Evolutionary conservation across 768 basidiomycete genomes (phyloP), one percentile per base, ranked within the genome.

Genomic region (Lactifluus hygrophoroides): DNA sequence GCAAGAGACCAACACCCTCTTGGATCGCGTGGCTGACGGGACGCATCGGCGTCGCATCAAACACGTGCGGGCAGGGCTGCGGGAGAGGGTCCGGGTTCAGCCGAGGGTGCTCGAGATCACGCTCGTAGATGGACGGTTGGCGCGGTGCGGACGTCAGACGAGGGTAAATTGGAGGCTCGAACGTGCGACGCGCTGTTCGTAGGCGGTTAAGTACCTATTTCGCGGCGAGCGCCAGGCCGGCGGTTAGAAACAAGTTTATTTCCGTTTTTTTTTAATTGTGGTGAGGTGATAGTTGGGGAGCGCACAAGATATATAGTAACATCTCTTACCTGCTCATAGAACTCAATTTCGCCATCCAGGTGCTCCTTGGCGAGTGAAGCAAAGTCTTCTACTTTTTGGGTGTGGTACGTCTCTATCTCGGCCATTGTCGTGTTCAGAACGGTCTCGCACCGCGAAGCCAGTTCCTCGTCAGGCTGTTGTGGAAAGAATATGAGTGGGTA

Each of bases 381-480:
- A 60, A 92, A 83, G 64, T 91, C 88, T 65, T 88, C 86, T 7
- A 69, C 67, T 69, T 90, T 88, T 69, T 90, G 86, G 0, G 73
- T 70, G 67, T 90, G 88, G 64, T 90, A 88, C 1, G 79, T 82
- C 50, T 89, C 86, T 76, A 93, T 83, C 73, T 94, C 90, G 0
- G 91, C 88, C 83, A 91, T 85, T 2, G 90, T 92, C 9, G 83
- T 84, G 69, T 94, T 93, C 27, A 94, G 73, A 7, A 92, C 88
- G 0, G 91, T 93, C 71, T 94, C 91, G 68, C 88, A 92, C 19
- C 91, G 81, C 3, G 81, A 77, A 2, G 83, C 82, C 61, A 85
- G 71, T 17, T 86, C 84, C 48, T 85, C 83, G 64, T 85, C 76
- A 14, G 77, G 69, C 84, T 86, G 66, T 42, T 86, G 66, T 28